These are phyloP conservation scores for Epichloe brachyelytri DNA, from an alignment of 2,329 filamentous ascomycete species.

Conservation along the genomic window DNA sequence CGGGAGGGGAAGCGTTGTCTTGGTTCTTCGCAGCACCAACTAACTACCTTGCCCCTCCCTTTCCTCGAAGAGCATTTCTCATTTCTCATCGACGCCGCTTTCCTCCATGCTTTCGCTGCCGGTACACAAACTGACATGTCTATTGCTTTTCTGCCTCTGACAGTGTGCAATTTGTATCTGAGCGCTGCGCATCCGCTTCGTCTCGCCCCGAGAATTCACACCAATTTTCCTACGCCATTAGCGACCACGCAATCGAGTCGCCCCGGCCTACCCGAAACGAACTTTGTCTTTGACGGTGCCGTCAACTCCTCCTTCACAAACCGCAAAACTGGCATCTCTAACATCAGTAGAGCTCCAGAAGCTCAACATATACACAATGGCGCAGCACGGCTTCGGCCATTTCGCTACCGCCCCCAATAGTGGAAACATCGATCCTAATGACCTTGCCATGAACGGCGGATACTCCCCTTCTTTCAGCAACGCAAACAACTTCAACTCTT, in stretches of 20 bases:
- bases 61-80: neutral
- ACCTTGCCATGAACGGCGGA: constrained; percentile 56
- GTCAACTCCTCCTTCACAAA: constrained; percentile 3
- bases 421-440: constrained; percentile 68
- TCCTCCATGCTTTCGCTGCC: neutral
- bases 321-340: constrained; percentile 7
- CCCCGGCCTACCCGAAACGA: constrained; percentile 1
- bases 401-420: constrained; percentile 41
- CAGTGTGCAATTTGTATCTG: neutral
- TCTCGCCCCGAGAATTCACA: neutral
- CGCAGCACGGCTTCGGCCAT: constrained; percentile 43
- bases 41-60: neutral
- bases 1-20: neutral
- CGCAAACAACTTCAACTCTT: constrained; percentile 41
- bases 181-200: neutral
- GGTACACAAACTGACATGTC: neutral
- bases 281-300: constrained; percentile 2
- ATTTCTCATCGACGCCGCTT: neutral
- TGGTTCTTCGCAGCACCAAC: neutral
- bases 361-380: constrained; percentile 26
- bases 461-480: constrained; percentile 47
- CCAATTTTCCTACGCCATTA: neutral
- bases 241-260: constrained; percentile 1
- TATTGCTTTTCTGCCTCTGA: neutral
- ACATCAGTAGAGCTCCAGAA: constrained; percentile 6